Conservation (phyloP, 2,329 filamentous ascomycete species). For the Tolypocladium nubicola region DNA sequence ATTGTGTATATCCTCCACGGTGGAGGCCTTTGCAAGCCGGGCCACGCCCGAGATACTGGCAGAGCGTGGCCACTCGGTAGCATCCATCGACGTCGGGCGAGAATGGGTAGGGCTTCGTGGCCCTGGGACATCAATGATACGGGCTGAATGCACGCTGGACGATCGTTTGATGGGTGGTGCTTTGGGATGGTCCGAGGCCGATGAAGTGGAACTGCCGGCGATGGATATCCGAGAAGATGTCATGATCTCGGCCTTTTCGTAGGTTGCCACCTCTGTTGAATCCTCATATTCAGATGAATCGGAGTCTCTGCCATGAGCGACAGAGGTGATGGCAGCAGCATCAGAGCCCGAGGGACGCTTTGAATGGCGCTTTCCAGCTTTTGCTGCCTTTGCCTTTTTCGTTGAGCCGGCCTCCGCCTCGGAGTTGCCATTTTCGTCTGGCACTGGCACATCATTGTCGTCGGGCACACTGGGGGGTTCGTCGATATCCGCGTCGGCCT, state of each 20-base stretch:
- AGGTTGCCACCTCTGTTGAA: conserved; percentile 32
- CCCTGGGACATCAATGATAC: conserved; percentile 45
- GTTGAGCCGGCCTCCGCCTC: not conserved
- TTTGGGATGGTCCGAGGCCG: conserved; percentile 34
- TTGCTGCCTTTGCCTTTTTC: not conserved
- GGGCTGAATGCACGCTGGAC: conserved; percentile 42
- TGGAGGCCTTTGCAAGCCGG: conserved; percentile 22
- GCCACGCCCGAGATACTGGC: conserved; percentile 29
- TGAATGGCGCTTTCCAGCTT: not conserved
- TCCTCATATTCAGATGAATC: conserved; percentile 20
- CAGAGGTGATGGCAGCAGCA: not conserved
- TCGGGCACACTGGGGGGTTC: not conserved
- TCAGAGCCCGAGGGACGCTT: not conserved
- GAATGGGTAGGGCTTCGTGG: conserved; percentile 41
- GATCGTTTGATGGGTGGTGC: conserved; percentile 25
- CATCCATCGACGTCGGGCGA: conserved; percentile 36
- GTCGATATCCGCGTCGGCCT: not conserved
- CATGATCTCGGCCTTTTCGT: conserved; percentile 49
- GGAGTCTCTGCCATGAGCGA: conserved; percentile 2
- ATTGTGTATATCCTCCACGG: conserved; percentile 28
- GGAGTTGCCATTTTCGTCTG: not conserved
- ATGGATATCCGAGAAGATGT: conserved; percentile 47
- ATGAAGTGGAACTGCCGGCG: conserved; percentile 38
- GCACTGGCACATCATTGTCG: not conserved
- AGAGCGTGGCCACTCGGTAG: conserved; percentile 29